Base-by-base conservation (phyloP, 805 yeast species). In the Wickerhamomyces silvicola region DNA sequence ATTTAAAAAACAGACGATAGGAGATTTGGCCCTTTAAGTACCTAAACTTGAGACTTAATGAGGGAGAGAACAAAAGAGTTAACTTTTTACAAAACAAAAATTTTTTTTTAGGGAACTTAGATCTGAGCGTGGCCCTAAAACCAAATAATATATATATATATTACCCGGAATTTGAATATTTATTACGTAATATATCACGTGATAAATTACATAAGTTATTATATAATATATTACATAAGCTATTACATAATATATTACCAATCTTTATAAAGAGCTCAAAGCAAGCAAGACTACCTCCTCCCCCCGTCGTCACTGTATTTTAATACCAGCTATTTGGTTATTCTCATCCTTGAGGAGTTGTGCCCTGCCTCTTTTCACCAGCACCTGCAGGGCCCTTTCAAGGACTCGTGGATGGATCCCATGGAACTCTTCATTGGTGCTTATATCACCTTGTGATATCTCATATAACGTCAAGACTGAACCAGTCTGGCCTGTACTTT, bases 381-480 rank as follows among this genome's bases (percentile, higher is more conserved):
- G 56, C 1, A 68, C 63, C 18, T 70, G 72, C 12, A 86, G 50
- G 2, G 80, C 75, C 38, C 61, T 59, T 9, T 66, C 60, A 36
- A 88, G 55, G 10, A 85, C 48, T 10, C 52, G 49, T 22, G 70
- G 62, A 43, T 83, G 86, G 43, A 87, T 68, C 10, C 75, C 75
- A 33, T 67, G 66, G 44, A 88, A 78, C 27, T 72, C 80, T 46
- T 77, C 75, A 5, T 67, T 63, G 2, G 53, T 36, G 2, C 74
- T 70, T 32, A 71, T 56, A 27, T 81, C 90, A 32, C 83, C 80
- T 36, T 74, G 71, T 0, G 79, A 64, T 22, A 90, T 54, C 56
- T 90, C 97, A 54, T 83, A 87, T 11, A 87, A 56, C 0, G 97
- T 90, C 31, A 90, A 59, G 2, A 90, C 80, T 1, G 80, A 65